phyloP scores from a whole-genome alignment of 192 early-diverging fungal species.

The Thoreauomyces humboldtii region DNA sequence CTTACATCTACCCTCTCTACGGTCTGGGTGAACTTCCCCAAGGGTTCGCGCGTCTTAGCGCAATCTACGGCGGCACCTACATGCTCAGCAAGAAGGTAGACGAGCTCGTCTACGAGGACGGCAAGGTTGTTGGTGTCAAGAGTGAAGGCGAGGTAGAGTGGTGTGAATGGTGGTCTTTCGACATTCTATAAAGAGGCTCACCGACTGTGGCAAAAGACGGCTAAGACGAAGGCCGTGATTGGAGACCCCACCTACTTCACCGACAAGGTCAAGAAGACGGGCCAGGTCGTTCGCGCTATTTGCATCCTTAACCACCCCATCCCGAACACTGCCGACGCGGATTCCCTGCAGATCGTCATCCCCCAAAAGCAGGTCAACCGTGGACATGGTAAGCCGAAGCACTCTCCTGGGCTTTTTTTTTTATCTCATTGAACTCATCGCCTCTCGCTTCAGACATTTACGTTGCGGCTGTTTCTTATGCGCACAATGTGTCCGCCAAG shows the following conservation, averaged over 20 bases:
- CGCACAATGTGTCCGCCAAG: constrained; percentile 90
- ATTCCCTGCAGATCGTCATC: constrained; percentile 94
- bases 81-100: constrained; percentile 94
- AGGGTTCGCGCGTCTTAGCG: constrained; percentile 93
- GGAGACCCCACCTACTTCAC: constrained; percentile 94
- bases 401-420: too few relatives aligned
- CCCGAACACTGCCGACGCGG: constrained; percentile 78
- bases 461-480: constrained; percentile 81
- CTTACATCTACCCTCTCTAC: constrained; percentile 98
- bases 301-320: constrained; percentile 91
- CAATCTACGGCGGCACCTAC: constrained; percentile 99
- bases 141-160: constrained; percentile 72
- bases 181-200: too few relatives aligned
- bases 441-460: constrained; percentile 75
- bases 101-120: constrained; percentile 82
- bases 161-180: too few relatives aligned
- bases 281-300: constrained; percentile 91
- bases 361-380: constrained; percentile 96
- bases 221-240: constrained; percentile 83
- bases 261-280: constrained; percentile 76
- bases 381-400: constrained; percentile 59
- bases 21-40: constrained; percentile 98
- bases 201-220: constrained; percentile 56
- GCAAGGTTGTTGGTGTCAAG: constrained; percentile 85
- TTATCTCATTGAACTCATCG: background rate